Evolutionary conservation across 179 eudicot genomes (phyloP).

Genomic region (Beta macrorhiza): DNA sequence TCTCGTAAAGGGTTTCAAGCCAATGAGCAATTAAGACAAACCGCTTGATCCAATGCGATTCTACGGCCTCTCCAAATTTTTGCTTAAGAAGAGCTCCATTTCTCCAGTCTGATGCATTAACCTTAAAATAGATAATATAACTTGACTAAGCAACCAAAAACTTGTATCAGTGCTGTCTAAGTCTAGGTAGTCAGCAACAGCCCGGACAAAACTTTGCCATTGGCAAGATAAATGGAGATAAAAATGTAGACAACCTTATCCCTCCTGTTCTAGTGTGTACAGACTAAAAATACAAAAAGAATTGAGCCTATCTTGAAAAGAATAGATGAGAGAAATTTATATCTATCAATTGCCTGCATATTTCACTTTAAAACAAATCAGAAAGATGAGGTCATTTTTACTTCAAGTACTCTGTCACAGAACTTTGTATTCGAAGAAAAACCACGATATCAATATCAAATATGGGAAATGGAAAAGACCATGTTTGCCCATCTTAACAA

Average conservation of each 20-base stretch:
- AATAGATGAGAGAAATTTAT: neutral
- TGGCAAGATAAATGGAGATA: neutral
- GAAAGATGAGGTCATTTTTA: neutral
- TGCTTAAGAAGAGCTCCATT: slow-evolving; percentile 83
- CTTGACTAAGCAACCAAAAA: neutral
- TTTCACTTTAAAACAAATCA: neutral
- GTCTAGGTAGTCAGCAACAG: neutral
- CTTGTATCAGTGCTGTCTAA: neutral
- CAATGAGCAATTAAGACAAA: slow-evolving; percentile 31
- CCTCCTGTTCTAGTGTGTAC: neutral
- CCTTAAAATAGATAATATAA: slow-evolving; percentile 35
- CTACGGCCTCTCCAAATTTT: slow-evolving; percentile 81
- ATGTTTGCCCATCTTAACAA: too few relatives aligned
- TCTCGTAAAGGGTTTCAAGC: neutral
- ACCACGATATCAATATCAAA: neutral
- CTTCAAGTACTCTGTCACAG: neutral
- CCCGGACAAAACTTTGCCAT: neutral
- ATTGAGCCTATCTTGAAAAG: neutral
- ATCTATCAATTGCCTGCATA: neutral
- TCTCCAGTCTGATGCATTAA: slow-evolving; percentile 96
- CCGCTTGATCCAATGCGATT: slow-evolving; percentile 78
- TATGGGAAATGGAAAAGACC: neutral
- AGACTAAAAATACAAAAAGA: neutral
- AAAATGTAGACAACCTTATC: neutral
- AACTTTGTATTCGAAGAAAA: neutral